Evolutionary conservation across 163 green algal species (phyloP).

Genomic region (Coccomyxa subellipsoidea): DNA sequence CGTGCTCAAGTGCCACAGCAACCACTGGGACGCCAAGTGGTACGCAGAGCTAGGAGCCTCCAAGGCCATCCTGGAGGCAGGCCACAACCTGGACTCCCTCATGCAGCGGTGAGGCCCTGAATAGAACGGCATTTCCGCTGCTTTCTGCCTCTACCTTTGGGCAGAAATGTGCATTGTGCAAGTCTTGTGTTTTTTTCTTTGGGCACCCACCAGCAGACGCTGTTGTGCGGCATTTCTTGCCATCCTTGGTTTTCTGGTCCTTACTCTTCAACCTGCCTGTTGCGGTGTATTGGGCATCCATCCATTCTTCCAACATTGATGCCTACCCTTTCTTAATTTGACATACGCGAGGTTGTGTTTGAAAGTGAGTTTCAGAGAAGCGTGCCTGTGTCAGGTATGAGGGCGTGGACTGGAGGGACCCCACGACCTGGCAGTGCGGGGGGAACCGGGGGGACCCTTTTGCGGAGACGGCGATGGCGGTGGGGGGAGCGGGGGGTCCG

Average conservation of each 20-base stretch:
- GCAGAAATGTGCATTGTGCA: too few species aligned
- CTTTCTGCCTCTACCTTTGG: too few species aligned
- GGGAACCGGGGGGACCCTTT: constrained; percentile 37
- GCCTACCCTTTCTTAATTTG: too few species aligned
- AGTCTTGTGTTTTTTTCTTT: too few species aligned
- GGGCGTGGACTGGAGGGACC: constrained; percentile 44
- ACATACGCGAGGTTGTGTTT: too few species aligned
- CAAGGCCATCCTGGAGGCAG: constrained; percentile 34
- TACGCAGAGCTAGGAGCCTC: constrained; percentile 43
- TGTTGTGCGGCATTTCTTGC: too few species aligned
- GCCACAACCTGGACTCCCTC: constrained; percentile 49
- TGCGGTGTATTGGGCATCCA: too few species aligned
- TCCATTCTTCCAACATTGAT: too few species aligned
- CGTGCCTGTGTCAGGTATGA: constrained; percentile 34
- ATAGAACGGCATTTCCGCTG: too few species aligned
- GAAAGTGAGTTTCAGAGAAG: not conserved
- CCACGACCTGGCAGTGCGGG: constrained; percentile 48
- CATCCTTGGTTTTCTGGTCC: too few species aligned
- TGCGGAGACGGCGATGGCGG: constrained; percentile 43
- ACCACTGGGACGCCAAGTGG: constrained; percentile 48
- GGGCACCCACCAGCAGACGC: too few species aligned
- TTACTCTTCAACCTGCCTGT: too few species aligned
- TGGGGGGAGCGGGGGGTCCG: constrained; percentile 38
- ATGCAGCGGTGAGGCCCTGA: constrained; percentile 25
- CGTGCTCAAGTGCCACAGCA: constrained; percentile 38